Base-by-base conservation (phyloP, 1,139 yeast genomes). In the Protomyces inouyei region DNA sequence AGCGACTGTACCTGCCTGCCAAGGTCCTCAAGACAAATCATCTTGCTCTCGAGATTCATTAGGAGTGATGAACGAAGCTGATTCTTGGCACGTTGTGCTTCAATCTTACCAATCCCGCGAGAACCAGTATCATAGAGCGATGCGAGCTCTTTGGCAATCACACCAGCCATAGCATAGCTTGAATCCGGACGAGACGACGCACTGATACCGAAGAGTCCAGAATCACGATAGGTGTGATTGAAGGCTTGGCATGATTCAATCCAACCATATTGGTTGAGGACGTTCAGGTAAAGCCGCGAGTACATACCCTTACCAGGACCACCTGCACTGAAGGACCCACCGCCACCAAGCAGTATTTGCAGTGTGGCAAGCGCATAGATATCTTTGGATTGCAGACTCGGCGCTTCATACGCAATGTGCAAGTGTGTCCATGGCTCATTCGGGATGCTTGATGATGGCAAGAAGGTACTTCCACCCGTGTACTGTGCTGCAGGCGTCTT, bases 261-360 rank as follows among this genome's bases (percentile, higher is more conserved):
- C 75, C 88, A 92, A 53, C 95, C 96, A 74, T 88, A 89, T 74
- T 88, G 93, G 76, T 93, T 93, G 73, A 93, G 80, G 1, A 93
- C 97, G 70, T 92, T 84, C 0, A 97, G 90, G 77, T 91, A 93
- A 37, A 95, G 83, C 67, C 98, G 82, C 1, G 97, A 89, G 75
- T 91, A 95, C 98, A 93, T 92, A 4, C 99, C 99, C 76, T 93
- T 93, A 64, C 99, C 99, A n/a, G 99, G 99, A 0, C 99, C 99
- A 69, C 99, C 99, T 10, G 99, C 98, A 28, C 95, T 87, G 73
- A 93, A 93, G 1, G 98, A 91, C 6, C 97, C 95, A 61, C 98
- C 98, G 46, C 98, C 98, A 52, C 98, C 98, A n/a, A 93, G 79
- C 37, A 93, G 79, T 67, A 93, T 91, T 73, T 93, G 98, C 65